Base-by-base conservation (phyloP, 129 eudicot genomes). In the Cynara cardunculus region DNA sequence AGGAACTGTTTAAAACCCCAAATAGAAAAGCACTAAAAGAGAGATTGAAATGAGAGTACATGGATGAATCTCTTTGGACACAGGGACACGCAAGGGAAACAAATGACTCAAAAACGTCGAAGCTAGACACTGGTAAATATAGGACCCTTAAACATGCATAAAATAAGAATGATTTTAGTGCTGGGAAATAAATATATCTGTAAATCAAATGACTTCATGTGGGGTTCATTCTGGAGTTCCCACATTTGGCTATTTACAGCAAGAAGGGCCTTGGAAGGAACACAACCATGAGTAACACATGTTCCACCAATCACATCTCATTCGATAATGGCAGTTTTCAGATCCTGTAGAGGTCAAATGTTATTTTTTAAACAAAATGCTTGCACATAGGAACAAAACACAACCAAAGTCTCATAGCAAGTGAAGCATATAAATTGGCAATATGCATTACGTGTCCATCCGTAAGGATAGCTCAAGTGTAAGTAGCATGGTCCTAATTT, bases 221-320 rank as follows among this genome's bases (percentile, higher is more conserved):
- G 94, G 19, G 86, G 92, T 64, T 91, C 97, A 71, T 91, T 89
- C 73, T 89, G 97, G 81, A 91, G 92, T 81, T 91, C 94, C 25
- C 97, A 82, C 97, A 91, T 89, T 21, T 94, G 84, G 1, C 97
- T 94, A 81, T 94, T 89, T 53, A 91, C 94, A 75, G 94, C 97
- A 41, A 91, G 90, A 82, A 91, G 97, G 14, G 97, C 92, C 75
- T 89, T 91, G 69, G 97, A 89, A 68, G 97, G 97, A 77, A 89
- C 97, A 81, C 97, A 91, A 66, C 97, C 97, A 26, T 92, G 85
- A 74, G 87, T 91, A n/a, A 91, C 97, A 81, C 97, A 91, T 53
- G 97, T 91, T 71, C 97, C 97, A 71, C 97, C 97, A 71, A 91
- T 77, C 72, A 91, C 94, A 84, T 87, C 94, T 26, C 97, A 94